phyloP scores from a whole-genome alignment of 2,329 filamentous ascomycete genomes.

The Sphaerulina populicola region DNA sequence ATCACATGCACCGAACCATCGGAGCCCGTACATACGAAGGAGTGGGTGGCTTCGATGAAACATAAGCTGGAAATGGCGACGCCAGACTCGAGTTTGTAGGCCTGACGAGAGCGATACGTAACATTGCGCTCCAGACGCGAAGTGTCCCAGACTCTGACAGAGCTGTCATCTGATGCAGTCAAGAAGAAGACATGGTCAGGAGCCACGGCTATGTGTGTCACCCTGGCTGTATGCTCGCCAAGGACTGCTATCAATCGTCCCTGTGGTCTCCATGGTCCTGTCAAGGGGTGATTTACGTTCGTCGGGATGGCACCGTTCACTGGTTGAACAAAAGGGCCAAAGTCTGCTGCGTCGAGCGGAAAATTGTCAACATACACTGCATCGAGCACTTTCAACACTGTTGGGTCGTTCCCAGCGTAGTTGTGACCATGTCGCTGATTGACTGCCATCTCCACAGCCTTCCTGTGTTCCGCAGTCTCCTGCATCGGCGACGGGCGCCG shows the following conservation, averaged over 20 bases:
- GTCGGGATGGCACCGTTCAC: constrained; percentile 44
- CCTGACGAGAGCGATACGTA: constrained; percentile 69
- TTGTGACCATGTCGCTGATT: constrained; percentile 50
- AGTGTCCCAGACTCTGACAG: constrained; percentile 88
- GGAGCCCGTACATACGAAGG: constrained; percentile 80
- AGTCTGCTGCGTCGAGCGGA: constrained; percentile 52
- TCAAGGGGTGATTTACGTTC: constrained; percentile 29
- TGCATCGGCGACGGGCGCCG: constrained; percentile 25
- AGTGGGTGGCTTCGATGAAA: constrained; percentile 89
- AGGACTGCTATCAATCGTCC: constrained; percentile 81
- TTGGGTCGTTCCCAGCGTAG: constrained; percentile 69
- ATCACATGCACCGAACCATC: constrained; percentile 88
- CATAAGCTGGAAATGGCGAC: constrained; percentile 71
- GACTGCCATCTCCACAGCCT: constrained; percentile 13
- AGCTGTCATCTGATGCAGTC: constrained; percentile 84
- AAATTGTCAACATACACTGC: constrained; percentile 67
- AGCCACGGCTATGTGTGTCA: constrained; percentile 73
- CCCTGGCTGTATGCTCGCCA: constrained; percentile 72
- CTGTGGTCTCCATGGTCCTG: constrained; percentile 70
- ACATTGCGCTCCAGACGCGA: constrained; percentile 84
- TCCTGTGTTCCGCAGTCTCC: constrained; percentile 21
- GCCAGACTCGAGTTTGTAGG: constrained; percentile 64
- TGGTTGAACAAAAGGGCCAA: constrained; percentile 73
- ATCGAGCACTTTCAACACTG: constrained; percentile 60
- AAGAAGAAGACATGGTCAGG: constrained; percentile 93